Evolutionary conservation across 1,139 yeast genomes (phyloP), one percentile per base, ranked within the genome.

Genomic region (Pichiaceae sp.): DNA sequence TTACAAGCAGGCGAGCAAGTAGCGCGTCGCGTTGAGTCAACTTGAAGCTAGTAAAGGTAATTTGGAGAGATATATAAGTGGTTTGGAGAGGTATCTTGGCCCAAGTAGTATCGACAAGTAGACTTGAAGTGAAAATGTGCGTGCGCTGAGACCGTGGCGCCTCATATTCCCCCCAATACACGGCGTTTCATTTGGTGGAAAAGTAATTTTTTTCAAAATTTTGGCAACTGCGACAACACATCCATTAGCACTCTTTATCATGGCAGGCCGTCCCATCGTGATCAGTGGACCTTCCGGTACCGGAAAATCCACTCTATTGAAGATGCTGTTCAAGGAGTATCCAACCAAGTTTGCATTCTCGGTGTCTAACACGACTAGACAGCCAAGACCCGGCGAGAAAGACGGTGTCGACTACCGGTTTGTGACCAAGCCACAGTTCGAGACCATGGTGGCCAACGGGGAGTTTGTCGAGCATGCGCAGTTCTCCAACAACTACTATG

Each of bases 401-500:
- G 69, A 87, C 56, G 97, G 96, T 43, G 73, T 73, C 51, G 96
- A 93, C 59, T 91, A 91, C 70, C 78, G 89, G 63, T 91, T 91
- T 59, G 72, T 73, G 41, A 71, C 82, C 18, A 87, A 81, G 38
- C 93, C 83, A 14, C 75, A 75, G 42, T 91, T 91, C 73, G 72
- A 85, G 62, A 58, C 68, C 48, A 70, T 85, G 60, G 85, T 91
- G 47, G 79, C 69, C 11, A 76, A 75, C 31, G 66, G 75, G 36
- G 83, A 80, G 46, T 93, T 91, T 63, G 79, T 91, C 52, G 99
- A 91, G 63, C 86, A 95, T 94, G 98, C 99, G 9, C 93, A 86
- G 62, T 91, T 91, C 57, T 85, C 96, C 8, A 97, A 97, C 35
- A 91, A 93, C 70, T 87, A 82, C 69, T 91, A 91, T 62, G 99